Evolutionary conservation across 805 yeast species (phyloP).

Genomic region (Saccharomycopsis fodiens): DNA sequence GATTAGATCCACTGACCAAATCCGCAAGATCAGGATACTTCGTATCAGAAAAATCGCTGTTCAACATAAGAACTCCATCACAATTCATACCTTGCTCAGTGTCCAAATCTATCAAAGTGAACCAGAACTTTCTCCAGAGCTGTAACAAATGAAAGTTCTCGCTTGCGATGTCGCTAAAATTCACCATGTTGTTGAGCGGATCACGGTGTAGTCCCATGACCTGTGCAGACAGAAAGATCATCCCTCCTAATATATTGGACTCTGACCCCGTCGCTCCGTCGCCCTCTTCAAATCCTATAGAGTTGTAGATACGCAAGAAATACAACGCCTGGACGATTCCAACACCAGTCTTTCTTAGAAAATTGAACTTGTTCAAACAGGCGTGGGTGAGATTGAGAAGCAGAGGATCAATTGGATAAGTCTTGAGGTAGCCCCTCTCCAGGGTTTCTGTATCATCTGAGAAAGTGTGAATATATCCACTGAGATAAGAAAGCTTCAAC

Average conservation of each 20-base stretch:
- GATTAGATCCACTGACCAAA: conserved; percentile 12
- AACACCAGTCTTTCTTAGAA: conserved; percentile 33
- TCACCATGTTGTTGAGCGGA: conserved; percentile 21
- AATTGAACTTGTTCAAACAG: conserved; percentile 34
- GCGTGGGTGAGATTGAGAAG: conserved; percentile 32
- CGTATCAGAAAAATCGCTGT: conserved; percentile 9
- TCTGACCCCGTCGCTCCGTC: conserved; percentile 40
- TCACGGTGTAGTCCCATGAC: conserved; percentile 41
- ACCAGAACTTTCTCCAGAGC: conserved; percentile 36
- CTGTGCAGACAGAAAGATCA: conserved; percentile 34
- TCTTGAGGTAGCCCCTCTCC: conserved; percentile 23
- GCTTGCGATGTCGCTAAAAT: background rate
- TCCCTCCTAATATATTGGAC: conserved; percentile 31
- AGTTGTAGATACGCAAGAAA: conserved; percentile 34
- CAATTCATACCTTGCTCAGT: conserved; percentile 22
- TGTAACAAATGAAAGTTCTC: conserved; percentile 22
- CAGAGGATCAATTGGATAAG: conserved; percentile 34
- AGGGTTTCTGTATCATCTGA: conserved; percentile 24
- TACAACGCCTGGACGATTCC: conserved; percentile 37
- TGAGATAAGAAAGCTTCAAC: conserved; percentile 35
- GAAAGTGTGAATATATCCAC: conserved; percentile 23
- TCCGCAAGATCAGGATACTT: conserved; percentile 11
- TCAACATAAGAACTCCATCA: conserved; percentile 1
- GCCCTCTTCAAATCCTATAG: conserved; percentile 41
- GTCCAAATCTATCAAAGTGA: conserved; percentile 28